These are phyloP conservation scores for Fusarium hainanense DNA, from an alignment of 2,329 filamentous ascomycete genomes.

Conservation along the genomic window DNA sequence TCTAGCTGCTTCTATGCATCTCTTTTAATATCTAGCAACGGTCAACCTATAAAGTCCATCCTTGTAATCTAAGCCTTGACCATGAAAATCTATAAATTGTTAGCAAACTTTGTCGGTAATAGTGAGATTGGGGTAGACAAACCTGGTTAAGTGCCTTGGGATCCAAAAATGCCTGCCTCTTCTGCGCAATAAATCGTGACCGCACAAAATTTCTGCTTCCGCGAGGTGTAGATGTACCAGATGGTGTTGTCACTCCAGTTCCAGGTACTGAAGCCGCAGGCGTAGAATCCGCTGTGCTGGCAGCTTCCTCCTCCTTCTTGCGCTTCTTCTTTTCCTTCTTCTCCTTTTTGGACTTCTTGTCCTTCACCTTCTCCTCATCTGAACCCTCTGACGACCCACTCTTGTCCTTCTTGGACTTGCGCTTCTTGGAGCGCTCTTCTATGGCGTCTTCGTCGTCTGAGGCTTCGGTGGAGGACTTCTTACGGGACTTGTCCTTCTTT, in stretches of 20 bases:
- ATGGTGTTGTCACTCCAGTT: constrained; percentile 53
- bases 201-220: constrained; percentile 77
- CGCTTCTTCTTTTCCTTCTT: constrained; percentile 62
- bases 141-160: constrained; percentile 88
- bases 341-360: constrained; percentile 55
- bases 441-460: constrained; percentile 41
- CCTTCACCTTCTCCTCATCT: constrained; percentile 45
- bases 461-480: constrained; percentile 35
- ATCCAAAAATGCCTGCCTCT: constrained; percentile 85
- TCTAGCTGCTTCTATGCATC: constrained; percentile 13
- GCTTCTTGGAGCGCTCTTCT: constrained; percentile 49
- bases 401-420: constrained; percentile 50
- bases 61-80: constrained; percentile 60
- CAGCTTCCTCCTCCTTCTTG: constrained; percentile 55
- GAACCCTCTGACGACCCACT: constrained; percentile 43
- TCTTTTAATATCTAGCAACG: not conserved
- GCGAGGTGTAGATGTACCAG: constrained; percentile 60
- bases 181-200: constrained; percentile 87
- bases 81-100: constrained; percentile 72
- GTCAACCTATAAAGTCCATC: not conserved
- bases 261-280: constrained; percentile 50
- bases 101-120: not conserved
- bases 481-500: constrained; percentile 55
- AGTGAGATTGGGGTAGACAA: constrained; percentile 57
- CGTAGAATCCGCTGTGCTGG: constrained; percentile 33